Evolutionary conservation across 1,284 basidiomycete species (phyloP).

Genomic region (Ustilago lituana): DNA sequence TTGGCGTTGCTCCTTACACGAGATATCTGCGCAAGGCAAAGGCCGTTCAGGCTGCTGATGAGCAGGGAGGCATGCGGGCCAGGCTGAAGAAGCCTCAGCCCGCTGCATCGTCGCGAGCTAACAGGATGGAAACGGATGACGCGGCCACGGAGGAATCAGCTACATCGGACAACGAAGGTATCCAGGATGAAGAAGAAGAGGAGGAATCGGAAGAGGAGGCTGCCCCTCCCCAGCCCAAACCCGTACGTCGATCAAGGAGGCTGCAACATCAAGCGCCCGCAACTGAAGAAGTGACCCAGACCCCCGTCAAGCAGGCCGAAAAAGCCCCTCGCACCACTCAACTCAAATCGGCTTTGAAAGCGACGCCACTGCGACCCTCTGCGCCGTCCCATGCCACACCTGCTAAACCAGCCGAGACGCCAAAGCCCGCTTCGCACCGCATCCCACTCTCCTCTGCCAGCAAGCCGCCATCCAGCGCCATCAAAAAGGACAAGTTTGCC

Average conservation of each 20-base stretch:
- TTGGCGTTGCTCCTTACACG: conserved; percentile 56
- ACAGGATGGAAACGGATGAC: conserved; percentile 16
- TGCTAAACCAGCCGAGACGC: conserved; percentile 17
- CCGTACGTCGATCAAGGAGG: conserved; percentile 31
- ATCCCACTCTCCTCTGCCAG: conserved; percentile 38
- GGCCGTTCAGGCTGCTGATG: conserved; percentile 17
- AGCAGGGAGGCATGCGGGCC: conserved; percentile 42
- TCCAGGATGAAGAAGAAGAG: conserved; percentile 14
- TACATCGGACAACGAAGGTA: conserved; percentile 22
- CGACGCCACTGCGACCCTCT: conserved; percentile 32
- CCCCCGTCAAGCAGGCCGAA: conserved; percentile 26
- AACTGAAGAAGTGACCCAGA: conserved; percentile 17
- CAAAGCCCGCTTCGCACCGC: conserved; percentile 40
- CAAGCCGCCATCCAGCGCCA: conserved; percentile 21
- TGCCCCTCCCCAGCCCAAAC: conserved; percentile 22
- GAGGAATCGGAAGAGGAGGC: conserved; percentile 24
- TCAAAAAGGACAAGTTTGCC: conserved; percentile 53
- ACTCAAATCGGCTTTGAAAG: conserved; percentile 47
- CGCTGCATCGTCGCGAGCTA: too few species aligned
- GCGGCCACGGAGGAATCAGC: conserved; percentile 21
- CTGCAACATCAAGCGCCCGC: conserved; percentile 27
- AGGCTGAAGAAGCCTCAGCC: conserved; percentile 28
- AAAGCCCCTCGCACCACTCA: conserved; percentile 15
- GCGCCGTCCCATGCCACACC: conserved; percentile 10
- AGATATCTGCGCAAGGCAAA: conserved; percentile 48